Conservation (phyloP, 2,329 filamentous ascomycete species). For the Exophiala alcalophila region DNA sequence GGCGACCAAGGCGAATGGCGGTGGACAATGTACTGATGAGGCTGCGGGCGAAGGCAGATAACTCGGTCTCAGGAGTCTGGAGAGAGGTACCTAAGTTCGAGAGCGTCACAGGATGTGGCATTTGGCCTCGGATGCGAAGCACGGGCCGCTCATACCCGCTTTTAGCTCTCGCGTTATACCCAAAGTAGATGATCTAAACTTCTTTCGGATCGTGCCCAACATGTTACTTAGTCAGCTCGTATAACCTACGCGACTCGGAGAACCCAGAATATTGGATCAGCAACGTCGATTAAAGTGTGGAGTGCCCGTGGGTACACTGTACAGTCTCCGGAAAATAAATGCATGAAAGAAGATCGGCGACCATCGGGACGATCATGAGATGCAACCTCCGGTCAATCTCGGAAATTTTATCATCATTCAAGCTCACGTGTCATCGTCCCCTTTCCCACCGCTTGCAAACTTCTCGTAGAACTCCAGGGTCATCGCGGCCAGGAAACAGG, state of each 20-base stretch:
- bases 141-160: too few relatives aligned
- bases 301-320: too few relatives aligned
- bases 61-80: conserved; percentile 3
- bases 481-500: conserved; percentile 84
- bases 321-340: too few relatives aligned
- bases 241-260: too few relatives aligned
- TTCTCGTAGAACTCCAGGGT: conserved; percentile 89
- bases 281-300: too few relatives aligned
- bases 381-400: too few relatives aligned
- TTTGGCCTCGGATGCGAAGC: conserved; percentile 19
- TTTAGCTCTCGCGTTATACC: too few relatives aligned
- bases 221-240: conserved; percentile 2
- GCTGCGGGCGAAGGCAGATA: conserved; percentile 3
- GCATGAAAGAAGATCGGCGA: too few relatives aligned
- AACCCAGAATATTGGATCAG: too few relatives aligned
- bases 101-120: conserved; percentile 9
- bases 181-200: background rate
- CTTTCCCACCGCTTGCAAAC: conserved; percentile 18
- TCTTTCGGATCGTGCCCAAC: background rate
- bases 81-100: conserved; percentile 3
- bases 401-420: too few relatives aligned
- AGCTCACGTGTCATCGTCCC: conserved; percentile 8
- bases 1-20: too few relatives aligned
- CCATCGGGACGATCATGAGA: too few relatives aligned
- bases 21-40: conserved; percentile 1